Conservation (phyloP, 2,329 filamentous ascomycete genomes). For the Calonectria hongkongensis region DNA sequence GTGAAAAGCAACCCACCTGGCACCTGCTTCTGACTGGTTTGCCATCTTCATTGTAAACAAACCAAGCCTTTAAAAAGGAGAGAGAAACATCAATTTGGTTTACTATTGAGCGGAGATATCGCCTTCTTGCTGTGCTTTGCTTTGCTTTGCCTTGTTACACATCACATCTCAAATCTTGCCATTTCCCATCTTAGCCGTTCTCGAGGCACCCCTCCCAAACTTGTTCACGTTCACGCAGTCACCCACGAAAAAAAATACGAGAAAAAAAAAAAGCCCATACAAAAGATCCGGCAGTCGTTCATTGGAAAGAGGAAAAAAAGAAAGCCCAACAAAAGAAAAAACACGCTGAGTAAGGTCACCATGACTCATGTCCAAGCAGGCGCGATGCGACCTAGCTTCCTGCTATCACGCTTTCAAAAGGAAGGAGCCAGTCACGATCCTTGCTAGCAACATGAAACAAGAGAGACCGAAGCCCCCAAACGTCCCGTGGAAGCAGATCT, state of each 20-base stretch:
- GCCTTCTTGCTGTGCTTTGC: neutral
- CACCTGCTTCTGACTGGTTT: neutral
- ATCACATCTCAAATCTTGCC: conserved; percentile 8
- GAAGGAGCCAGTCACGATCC: conserved; percentile 12
- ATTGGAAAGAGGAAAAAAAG: neutral
- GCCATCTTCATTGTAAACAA: conserved; percentile 10
- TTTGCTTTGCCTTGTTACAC: neutral
- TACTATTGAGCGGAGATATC: conserved; percentile 6
- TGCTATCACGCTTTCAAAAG: neutral
- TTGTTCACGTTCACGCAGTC: neutral
- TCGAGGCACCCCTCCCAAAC: neutral
- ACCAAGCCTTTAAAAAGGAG: neutral
- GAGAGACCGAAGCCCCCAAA: neutral
- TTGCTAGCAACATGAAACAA: conserved; percentile 21
- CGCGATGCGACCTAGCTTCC: neutral
- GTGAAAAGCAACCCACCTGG: conserved; percentile 19
- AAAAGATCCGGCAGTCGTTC: neutral
- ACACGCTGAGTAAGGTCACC: conserved; percentile 21
- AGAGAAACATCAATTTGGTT: conserved; percentile 1
- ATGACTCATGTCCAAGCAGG: conserved; percentile 25
- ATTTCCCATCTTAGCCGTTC: neutral
- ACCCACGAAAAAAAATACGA: conserved; percentile 3
- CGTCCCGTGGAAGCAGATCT: neutral
- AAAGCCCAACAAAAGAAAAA: conserved; percentile 3
- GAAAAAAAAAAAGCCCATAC: neutral